Evolutionary conservation across 2,329 filamentous ascomycete species (phyloP).

Genomic region (Rugonectria rugulosa): DNA sequence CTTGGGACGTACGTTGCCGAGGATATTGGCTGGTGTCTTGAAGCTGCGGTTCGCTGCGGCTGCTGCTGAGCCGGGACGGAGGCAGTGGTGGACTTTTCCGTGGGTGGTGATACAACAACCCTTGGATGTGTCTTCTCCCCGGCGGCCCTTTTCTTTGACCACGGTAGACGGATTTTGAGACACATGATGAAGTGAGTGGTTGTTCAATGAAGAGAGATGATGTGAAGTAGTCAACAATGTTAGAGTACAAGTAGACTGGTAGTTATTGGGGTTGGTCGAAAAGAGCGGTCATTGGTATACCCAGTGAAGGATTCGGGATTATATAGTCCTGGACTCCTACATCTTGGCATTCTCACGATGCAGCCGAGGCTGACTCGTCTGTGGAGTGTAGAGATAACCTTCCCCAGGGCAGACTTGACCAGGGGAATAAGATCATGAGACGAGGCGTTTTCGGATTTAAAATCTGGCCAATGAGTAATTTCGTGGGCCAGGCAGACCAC

Average conservation of each 20-base stretch:
- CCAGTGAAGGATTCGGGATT: no score
- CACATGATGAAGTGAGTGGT: not conserved
- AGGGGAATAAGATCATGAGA: not conserved
- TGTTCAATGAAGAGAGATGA: not conserved
- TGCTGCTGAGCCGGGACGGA: not conserved
- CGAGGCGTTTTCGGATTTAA: not conserved
- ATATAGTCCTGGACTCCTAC: no score
- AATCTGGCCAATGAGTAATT: not conserved
- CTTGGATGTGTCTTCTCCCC: not conserved
- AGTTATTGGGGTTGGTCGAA: no score
- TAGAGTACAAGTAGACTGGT: no score
- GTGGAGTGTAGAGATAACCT: not conserved
- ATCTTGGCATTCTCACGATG: not conserved
- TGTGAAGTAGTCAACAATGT: no score
- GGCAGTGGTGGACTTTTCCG: not conserved
- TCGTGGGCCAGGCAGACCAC: no score
- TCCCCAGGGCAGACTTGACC: not conserved
- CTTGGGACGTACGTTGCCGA: no score
- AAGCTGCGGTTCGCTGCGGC: not conserved
- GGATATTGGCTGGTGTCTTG: no score
- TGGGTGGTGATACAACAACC: not conserved
- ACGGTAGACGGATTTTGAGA: not conserved
- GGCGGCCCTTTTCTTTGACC: not conserved
- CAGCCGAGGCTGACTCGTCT: not conserved
- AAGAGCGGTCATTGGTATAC: no score